phyloP scores from a whole-genome alignment of 176 grass and related monocot genomes.

The Oryza officinalis region DNA sequence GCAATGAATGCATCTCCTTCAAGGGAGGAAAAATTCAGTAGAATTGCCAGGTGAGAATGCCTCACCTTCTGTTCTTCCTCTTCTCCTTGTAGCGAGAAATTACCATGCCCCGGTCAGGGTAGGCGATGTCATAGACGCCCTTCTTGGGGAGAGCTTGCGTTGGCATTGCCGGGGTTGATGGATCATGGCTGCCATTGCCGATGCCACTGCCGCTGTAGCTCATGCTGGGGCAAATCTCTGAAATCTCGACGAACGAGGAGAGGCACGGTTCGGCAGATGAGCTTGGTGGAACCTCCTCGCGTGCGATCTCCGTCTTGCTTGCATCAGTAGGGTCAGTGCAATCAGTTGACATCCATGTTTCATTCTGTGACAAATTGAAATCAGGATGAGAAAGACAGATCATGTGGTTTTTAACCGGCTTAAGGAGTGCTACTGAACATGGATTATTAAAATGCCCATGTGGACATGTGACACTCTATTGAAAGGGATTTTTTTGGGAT shows the following conservation, averaged over 20 bases:
- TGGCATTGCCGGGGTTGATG: not conserved
- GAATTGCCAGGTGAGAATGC: not conserved
- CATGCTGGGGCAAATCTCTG: slow-evolving; percentile 43
- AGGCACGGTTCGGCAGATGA: slow-evolving; percentile 44
- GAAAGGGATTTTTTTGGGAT: not conserved
- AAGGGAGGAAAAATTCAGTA: not conserved
- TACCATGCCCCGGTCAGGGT: slow-evolving; percentile 58
- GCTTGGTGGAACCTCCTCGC: slow-evolving; percentile 21
- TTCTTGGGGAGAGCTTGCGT: slow-evolving; percentile 34
- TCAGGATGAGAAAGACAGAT: not conserved
- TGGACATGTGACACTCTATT: not conserved
- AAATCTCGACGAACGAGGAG: slow-evolving; percentile 47
- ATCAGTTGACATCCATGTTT: slow-evolving; percentile 28
- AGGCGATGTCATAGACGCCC: slow-evolving; percentile 48
- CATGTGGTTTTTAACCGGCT: not conserved
- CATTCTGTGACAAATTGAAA: slow-evolving; percentile 16
- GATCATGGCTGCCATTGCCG: not conserved
- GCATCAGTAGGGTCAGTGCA: not conserved
- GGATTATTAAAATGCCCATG: not conserved
- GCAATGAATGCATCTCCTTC: not conserved
- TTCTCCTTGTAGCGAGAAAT: slow-evolving; percentile 95
- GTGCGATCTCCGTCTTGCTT: slow-evolving; percentile 2
- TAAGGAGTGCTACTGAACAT: not conserved
- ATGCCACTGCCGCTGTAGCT: not conserved
- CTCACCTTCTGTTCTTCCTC: slow-evolving; percentile 90